Conservation (phyloP, 2,329 filamentous ascomycete species). For the Colletotrichum shisoi region DNA sequence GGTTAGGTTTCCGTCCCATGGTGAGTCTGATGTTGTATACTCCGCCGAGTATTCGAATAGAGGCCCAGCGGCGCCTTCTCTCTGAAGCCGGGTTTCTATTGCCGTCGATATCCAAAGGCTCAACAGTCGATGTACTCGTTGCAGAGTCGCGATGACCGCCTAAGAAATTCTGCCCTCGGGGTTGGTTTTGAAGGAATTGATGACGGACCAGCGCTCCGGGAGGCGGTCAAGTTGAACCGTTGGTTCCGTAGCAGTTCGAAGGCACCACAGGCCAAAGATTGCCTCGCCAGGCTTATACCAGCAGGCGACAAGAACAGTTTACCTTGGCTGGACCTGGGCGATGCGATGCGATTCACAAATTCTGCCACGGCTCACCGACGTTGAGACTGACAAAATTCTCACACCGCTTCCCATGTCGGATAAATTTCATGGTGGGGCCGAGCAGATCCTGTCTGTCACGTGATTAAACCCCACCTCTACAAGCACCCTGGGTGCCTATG, state of each 20-base stretch:
- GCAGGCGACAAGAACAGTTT: conserved; percentile 25
- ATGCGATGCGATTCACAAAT: conserved; percentile 43
- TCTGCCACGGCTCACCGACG: conserved; percentile 53
- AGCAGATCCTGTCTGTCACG: conserved; percentile 20
- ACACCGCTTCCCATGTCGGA: conserved; percentile 47
- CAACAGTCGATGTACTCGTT: conserved; percentile 18
- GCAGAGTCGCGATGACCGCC: conserved; percentile 35
- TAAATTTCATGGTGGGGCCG: conserved; percentile 19
- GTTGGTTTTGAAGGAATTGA: conserved; percentile 29
- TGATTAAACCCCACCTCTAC: neutral
- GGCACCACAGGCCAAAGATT: conserved; percentile 27
- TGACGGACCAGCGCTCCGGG: conserved; percentile 18
- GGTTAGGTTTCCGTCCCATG: conserved; percentile 86
- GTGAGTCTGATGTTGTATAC: conserved; percentile 41
- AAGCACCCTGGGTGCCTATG: too few species aligned
- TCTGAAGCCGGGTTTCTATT: neutral
- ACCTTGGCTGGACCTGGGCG: conserved; percentile 24
- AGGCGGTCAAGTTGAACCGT: neutral
- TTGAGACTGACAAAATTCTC: conserved; percentile 48
- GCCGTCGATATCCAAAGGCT: conserved; percentile 22
- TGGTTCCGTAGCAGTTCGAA: neutral
- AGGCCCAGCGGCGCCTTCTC: neutral
- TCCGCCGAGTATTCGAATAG: neutral
- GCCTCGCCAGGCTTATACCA: conserved; percentile 30
- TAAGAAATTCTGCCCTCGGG: conserved; percentile 35